Base-by-base conservation (phyloP, 164 flowering plant species). In the Nymphaea colorata region DNA sequence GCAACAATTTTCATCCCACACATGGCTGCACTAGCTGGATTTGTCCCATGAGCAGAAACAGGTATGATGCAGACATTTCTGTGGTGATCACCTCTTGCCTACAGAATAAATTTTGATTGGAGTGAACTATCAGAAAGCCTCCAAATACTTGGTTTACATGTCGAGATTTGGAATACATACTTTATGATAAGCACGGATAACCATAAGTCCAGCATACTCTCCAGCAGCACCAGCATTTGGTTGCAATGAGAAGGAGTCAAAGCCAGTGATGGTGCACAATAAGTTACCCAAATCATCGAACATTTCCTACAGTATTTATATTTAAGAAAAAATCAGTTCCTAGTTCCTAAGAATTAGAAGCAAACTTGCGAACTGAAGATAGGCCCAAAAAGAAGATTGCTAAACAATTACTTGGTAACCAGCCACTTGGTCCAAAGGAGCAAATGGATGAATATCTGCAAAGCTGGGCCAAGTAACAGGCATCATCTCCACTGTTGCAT, bases 191-290 rank as follows among this genome's bases (percentile, higher is more conserved):
- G 98, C 99, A 66, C 99, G 99, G 66, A 94, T 94, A 79, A 91
- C 99, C 99, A 94, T 94, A 71, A 94, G 84, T 68, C 99, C 98
- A 67, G 99, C 91, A 79, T 94, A 94, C 74, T 94, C 99, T 15
- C 99, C 99, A 77, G 99, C 84, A 75, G 96, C 99, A 78, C 99
- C 99, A 75, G 98, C 99, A 86, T 94, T 94, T 5, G 99, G 99
- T 84, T 94, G 99, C 84, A 94, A 76, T 2, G 99, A 94, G 88
- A 94, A 87, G 18, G 99, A 91, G 68, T 94, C 99, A 64, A 94
- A 94, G 44, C 99, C 99, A 71, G 99, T 94, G 76, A 94, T 83
- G 44, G 92, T 83, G 78, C 98, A 90, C 79, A 94, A 75, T 41
- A 90, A 76, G 0, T 90, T 89, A 67, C 96, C 98, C 73, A 94